Percentiles rank a stretch among this genome's conserved stretches.
Conservation (phyloP, 805 yeast species). For the Yarrowia divulgata region DNA sequence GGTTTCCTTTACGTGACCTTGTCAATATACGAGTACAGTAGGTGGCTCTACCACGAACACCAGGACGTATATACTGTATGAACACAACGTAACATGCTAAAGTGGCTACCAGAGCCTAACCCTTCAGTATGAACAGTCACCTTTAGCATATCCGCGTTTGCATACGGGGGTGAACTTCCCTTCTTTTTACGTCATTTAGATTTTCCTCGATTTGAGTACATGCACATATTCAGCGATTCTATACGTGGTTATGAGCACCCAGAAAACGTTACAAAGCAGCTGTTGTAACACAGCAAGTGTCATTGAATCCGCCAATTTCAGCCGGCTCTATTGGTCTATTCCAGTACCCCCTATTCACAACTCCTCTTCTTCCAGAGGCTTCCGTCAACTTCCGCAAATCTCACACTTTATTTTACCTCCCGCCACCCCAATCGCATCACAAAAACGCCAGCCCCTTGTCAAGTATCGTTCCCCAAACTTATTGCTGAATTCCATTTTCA, state of each 20-base stretch:
- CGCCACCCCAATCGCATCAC: neutral
- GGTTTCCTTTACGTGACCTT: too few species aligned
- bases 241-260: neutral
- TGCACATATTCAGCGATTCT: neutral
- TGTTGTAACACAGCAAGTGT: neutral
- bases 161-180: neutral
- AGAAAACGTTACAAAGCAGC: too few species aligned
- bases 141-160: neutral
- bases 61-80: too few species aligned
- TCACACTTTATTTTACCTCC: neutral
- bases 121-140: neutral
- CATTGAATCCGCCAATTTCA: neutral
- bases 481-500: neutral
- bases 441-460: neutral
- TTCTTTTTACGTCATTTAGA: neutral
- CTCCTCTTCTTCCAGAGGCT: neutral
- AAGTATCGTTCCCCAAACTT: neutral
- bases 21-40: too few species aligned
- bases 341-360: neutral
- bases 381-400: neutral
- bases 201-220: neutral
- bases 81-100: too few species aligned
- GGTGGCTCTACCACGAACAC: too few species aligned
- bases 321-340: neutral
- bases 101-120: neutral